phyloP scores from a whole-genome alignment of 177 flowering plant genomes.

The Telopea speciosissima region DNA sequence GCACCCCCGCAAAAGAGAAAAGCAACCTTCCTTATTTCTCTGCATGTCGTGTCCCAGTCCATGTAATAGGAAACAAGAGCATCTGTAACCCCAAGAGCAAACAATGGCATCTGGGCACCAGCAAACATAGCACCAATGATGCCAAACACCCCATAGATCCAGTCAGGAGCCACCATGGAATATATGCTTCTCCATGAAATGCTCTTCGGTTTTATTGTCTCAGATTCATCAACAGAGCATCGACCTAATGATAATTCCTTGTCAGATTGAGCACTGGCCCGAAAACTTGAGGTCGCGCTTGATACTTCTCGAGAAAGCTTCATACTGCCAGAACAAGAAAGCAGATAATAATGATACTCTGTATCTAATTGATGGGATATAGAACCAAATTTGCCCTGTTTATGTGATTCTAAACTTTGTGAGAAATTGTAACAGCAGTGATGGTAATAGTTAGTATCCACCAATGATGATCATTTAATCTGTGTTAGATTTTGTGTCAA shows the following conservation, averaged over 20 bases:
- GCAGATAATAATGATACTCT: not conserved
- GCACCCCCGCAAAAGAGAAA: conserved; percentile 68
- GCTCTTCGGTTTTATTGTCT: conserved; percentile 20
- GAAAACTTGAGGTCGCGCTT: conserved; percentile 51
- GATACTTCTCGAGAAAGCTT: conserved; percentile 62
- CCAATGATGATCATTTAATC: too few species aligned
- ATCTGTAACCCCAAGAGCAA: conserved; percentile 83
- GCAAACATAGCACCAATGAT: conserved; percentile 54
- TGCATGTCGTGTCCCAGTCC: conserved; percentile 80
- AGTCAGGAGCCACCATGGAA: conserved; percentile 82
- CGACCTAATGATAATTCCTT: conserved; percentile 42
- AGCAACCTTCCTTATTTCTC: conserved; percentile 59
- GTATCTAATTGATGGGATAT: too few species aligned
- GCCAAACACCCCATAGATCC: conserved; percentile 62
- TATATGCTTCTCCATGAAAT: conserved; percentile 64
- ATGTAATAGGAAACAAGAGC: conserved; percentile 83
- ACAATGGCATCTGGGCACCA: conserved; percentile 89
- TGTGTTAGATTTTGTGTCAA: too few species aligned
- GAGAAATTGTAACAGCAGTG: too few species aligned
- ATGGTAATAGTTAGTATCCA: too few species aligned
- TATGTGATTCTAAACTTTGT: too few species aligned
- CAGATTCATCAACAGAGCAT: conserved; percentile 34
- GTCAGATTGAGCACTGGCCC: conserved; percentile 81
- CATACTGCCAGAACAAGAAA: conserved; percentile 31
- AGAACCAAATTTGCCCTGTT: too few species aligned